Conservation (phyloP, 768 basidiomycete species). For the Boletus coccyginus region DNA sequence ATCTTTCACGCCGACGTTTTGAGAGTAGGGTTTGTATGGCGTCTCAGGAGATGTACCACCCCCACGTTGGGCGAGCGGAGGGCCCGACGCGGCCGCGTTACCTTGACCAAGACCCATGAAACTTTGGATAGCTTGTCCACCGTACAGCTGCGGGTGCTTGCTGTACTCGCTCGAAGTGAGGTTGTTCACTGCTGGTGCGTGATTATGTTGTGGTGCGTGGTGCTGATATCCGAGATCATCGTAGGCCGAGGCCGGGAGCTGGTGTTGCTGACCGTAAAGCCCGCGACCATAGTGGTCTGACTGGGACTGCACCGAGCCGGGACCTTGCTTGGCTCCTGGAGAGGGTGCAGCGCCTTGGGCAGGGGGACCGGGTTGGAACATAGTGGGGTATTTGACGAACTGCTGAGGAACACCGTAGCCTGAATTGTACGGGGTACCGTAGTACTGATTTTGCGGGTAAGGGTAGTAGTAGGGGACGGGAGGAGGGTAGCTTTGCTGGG, state of each 20-base stretch:
- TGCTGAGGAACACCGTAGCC: conserved; percentile 58
- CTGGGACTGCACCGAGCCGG: conserved; percentile 47
- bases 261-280: conserved; percentile 60
- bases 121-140: conserved; percentile 61
- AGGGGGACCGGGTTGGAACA: conserved; percentile 72
- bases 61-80: conserved; percentile 41
- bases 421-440: conserved; percentile 66
- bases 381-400: conserved; percentile 74
- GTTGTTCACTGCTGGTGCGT: conserved; percentile 42
- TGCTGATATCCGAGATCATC: conserved; percentile 55
- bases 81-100: conserved; percentile 41
- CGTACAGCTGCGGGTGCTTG: conserved; percentile 46
- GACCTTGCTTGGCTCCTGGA: conserved; percentile 65
- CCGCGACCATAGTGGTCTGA: conserved; percentile 62
- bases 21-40: conserved; percentile 72
- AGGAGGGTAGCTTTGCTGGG: conserved; percentile 64
- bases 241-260: conserved; percentile 45
- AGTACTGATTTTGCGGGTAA: conserved; percentile 78
- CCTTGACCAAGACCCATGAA: conserved; percentile 64
- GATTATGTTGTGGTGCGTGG: conserved; percentile 55
- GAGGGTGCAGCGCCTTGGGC: conserved; percentile 64
- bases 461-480: conserved; percentile 60
- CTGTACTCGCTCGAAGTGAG: conserved; percentile 42
- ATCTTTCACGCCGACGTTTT: conserved; percentile 54
- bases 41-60: conserved; percentile 65